A percentile compares a stretch with the other conserved stretches of the same genome.
Conservation (phyloP, 2,329 filamentous ascomycete species). For the Penicillium olsonii region DNA sequence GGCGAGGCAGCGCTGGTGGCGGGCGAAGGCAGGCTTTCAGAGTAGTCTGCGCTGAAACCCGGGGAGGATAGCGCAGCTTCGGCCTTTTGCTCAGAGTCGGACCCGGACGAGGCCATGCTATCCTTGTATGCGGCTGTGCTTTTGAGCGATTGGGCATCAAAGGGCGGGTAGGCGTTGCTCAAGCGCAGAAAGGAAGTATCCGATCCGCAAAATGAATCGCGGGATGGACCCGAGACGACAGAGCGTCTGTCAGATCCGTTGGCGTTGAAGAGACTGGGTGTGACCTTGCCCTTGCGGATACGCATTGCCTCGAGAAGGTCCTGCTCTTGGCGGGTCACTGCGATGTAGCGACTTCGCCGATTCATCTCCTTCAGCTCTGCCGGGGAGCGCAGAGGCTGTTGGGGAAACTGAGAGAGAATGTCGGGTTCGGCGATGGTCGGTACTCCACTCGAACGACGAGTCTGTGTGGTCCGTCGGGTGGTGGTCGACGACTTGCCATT, state of each 20-base stretch:
- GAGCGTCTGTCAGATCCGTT: conserved; percentile 31
- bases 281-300: conserved; percentile 50
- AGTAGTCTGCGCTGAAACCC: conserved; percentile 37
- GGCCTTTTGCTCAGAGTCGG: conserved; percentile 39
- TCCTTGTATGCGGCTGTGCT: conserved; percentile 32
- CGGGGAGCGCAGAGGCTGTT: conserved; percentile 23
- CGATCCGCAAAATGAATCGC: conserved; percentile 37
- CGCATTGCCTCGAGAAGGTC: conserved; percentile 54
- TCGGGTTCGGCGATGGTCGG: conserved; percentile 39
- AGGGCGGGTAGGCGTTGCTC: conserved; percentile 35
- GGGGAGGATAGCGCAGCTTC: conserved; percentile 33
- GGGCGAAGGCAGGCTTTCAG: conserved; percentile 41
- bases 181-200: conserved; percentile 44
- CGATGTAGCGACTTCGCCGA: conserved; percentile 51
- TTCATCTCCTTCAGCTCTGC: conserved; percentile 32
- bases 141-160: conserved; percentile 26
- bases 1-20: conserved; percentile 41
- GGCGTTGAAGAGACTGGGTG: conserved; percentile 40
- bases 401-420: conserved; percentile 27
- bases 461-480: conserved; percentile 25
- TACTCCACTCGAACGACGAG: conserved; percentile 34
- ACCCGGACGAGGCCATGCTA: conserved; percentile 28
- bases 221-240: conserved; percentile 32
- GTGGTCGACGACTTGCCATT: conserved; percentile 28
- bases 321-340: conserved; percentile 57